phyloP scores from a whole-genome alignment of 108 stramenopile genomes.

The Parietichytrium sp. region DNA sequence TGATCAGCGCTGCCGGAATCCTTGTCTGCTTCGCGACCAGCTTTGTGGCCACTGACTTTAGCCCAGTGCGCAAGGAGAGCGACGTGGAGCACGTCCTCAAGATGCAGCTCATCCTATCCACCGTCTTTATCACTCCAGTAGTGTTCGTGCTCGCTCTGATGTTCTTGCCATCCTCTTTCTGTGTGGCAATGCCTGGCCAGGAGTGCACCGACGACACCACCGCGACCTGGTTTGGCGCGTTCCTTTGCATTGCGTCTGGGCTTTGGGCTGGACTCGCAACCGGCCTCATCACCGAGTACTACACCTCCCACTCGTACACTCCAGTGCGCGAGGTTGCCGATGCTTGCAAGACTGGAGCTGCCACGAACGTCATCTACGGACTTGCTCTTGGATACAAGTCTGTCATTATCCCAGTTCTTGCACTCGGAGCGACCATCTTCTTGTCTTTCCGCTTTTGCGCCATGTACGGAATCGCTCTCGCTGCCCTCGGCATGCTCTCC shows the following conservation, averaged over 20 bases:
- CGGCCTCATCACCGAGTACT: conserved; percentile 97
- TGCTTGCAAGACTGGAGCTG: conserved; percentile 92
- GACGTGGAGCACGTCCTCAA: conserved; percentile 87
- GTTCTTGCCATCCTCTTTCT: conserved; percentile 78
- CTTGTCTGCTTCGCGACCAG: conserved; percentile 90
- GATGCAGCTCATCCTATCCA: conserved; percentile 91
- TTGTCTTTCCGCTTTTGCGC: conserved; percentile 82
- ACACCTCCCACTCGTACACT: conserved; percentile 88
- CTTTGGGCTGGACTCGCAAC: conserved; percentile 90
- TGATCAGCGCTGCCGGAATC: conserved; percentile 87
- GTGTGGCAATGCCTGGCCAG: conserved; percentile 60
- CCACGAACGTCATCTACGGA: conserved; percentile 98
- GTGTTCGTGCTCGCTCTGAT: conserved; percentile 72
- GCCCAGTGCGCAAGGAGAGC: conserved; percentile 76
- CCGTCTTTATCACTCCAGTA: conserved; percentile 85
- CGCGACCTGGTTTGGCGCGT: conserved; percentile 47
- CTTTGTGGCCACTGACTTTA: conserved; percentile 90
- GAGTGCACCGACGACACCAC: conserved; percentile 52
- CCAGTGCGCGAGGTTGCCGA: conserved; percentile 90
- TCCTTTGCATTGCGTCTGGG: conserved; percentile 81
- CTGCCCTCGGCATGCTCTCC: conserved; percentile 95
- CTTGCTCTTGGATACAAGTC: conserved; percentile 97
- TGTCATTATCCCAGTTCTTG: conserved; percentile 91
- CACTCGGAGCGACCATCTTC: conserved; percentile 86
- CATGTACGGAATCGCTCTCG: conserved; percentile 94